A percentile compares a stretch with the other conserved stretches of the same genome.
Conservation (phyloP, 225 moss, liverwort and hornwort genomes). For the Rhytidiadelphus loreus region DNA sequence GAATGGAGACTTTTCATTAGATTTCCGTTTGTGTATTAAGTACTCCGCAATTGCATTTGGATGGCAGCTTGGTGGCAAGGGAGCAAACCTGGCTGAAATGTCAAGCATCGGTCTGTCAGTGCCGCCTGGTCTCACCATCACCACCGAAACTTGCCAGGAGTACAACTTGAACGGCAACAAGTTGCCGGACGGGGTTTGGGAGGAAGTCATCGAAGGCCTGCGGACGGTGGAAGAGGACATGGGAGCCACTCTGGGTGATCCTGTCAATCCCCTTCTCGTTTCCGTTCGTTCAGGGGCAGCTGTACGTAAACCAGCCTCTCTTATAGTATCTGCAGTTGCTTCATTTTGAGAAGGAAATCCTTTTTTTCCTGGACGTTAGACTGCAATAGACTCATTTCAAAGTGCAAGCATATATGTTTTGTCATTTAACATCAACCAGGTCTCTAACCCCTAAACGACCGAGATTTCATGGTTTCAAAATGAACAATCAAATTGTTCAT, state of each 20-base stretch:
- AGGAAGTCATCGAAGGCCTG: slow-evolving; percentile 67
- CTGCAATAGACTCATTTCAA: not conserved
- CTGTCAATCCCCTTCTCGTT: slow-evolving; percentile 70
- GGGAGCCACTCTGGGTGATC: slow-evolving; percentile 63
- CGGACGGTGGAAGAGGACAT: slow-evolving; percentile 67
- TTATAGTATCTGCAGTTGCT: not conserved
- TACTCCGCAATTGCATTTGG: not conserved
- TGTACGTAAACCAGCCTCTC: slow-evolving; percentile 20
- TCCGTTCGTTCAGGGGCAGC: slow-evolving; percentile 96
- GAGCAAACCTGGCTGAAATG: slow-evolving; percentile 93
- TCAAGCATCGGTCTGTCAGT: slow-evolving; percentile 88
- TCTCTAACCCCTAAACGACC: not conserved
- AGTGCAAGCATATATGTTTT: not conserved
- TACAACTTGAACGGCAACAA: slow-evolving; percentile 63
- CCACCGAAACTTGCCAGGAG: slow-evolving; percentile 82
- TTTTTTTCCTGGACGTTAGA: not conserved
- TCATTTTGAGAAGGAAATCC: not conserved
- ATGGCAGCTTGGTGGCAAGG: slow-evolving; percentile 87
- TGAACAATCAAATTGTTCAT: not conserved
- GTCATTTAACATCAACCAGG: not conserved
- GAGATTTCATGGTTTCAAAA: not conserved
- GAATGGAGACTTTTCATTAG: not conserved
- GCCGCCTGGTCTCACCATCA: slow-evolving; percentile 90
- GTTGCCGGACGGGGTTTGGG: slow-evolving; percentile 79
- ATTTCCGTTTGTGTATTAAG: not conserved